phyloP scores from a whole-genome alignment of 1,284 basidiomycete genomes.

The Malassezia sympodialis region DNA sequence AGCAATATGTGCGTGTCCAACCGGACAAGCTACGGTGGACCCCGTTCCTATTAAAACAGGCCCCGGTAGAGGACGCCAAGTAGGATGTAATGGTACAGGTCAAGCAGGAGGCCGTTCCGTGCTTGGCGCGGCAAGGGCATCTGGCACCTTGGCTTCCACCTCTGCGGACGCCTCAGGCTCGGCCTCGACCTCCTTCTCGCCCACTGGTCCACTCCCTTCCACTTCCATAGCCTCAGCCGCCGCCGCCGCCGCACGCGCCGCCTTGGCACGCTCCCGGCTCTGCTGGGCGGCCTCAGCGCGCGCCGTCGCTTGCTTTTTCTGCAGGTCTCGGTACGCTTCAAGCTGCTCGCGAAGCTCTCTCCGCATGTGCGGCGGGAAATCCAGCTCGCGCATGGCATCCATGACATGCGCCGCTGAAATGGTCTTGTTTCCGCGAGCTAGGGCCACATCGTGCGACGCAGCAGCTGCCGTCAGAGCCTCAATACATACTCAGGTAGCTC shows the following conservation, averaged over 20 bases:
- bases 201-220: not conserved
- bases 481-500: constrained; percentile 19
- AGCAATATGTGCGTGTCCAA: constrained; percentile 68
- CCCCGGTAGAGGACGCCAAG: not conserved
- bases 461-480: constrained; percentile 4
- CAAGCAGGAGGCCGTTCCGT: not conserved
- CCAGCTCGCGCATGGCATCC: constrained; percentile 19
- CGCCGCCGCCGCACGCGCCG: constrained; percentile 3
- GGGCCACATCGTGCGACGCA: constrained; percentile 18
- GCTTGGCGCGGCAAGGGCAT: not conserved
- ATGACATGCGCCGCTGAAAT: constrained; percentile 17
- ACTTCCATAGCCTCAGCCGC: not conserved
- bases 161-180: not conserved
- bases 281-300: constrained; percentile 9
- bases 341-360: constrained; percentile 17
- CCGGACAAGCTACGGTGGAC: constrained; percentile 80
- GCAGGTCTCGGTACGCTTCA: constrained; percentile 13
- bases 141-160: not conserved
- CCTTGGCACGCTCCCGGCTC: constrained; percentile 10
- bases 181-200: not conserved
- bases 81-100: not conserved
- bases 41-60: constrained; percentile 7
- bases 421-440: constrained; percentile 20
- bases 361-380: constrained; percentile 17
- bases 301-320: constrained; percentile 9